Conservation (phyloP, 768 basidiomycete species). For the Mycena venus region DNA sequence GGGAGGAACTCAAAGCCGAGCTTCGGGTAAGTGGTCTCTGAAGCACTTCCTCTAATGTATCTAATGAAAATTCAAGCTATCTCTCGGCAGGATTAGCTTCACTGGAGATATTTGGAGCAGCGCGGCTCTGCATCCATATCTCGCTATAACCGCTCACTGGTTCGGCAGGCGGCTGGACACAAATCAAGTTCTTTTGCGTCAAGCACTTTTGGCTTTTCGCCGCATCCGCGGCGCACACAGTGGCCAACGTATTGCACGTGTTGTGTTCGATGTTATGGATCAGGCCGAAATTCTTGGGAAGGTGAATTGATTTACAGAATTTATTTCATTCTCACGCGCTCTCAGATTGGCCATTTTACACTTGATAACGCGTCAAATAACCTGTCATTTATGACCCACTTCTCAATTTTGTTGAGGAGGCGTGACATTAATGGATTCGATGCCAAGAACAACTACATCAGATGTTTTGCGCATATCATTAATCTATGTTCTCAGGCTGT, state of each 20-base stretch:
- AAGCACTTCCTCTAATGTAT: neutral
- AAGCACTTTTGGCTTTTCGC: constrained; percentile 8
- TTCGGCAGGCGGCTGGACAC: neutral
- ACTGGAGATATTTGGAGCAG: constrained; percentile 18
- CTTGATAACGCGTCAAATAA: constrained; percentile 8
- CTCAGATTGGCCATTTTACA: constrained; percentile 5
- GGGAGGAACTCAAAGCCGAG: constrained; percentile 35
- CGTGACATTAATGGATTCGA: neutral
- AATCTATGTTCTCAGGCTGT: constrained; percentile 11
- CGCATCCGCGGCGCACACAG: neutral
- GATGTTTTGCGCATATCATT: too few species aligned
- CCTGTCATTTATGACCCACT: neutral
- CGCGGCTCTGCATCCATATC: constrained; percentile 3
- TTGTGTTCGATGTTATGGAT: neutral
- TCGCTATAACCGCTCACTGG: constrained; percentile 2
- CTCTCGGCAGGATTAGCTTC: neutral
- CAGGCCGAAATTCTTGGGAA: neutral
- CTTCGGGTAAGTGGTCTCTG: constrained; percentile 37
- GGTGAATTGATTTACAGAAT: neutral
- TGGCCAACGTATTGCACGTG: too few species aligned
- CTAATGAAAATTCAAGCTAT: neutral
- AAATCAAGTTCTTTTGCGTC: constrained; percentile 1
- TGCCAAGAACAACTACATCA: neutral
- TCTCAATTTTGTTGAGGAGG: neutral
- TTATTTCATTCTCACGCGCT: neutral